Base-by-base conservation (phyloP, 2,329 filamentous ascomycete species). In the Westerdykella ornata region DNA sequence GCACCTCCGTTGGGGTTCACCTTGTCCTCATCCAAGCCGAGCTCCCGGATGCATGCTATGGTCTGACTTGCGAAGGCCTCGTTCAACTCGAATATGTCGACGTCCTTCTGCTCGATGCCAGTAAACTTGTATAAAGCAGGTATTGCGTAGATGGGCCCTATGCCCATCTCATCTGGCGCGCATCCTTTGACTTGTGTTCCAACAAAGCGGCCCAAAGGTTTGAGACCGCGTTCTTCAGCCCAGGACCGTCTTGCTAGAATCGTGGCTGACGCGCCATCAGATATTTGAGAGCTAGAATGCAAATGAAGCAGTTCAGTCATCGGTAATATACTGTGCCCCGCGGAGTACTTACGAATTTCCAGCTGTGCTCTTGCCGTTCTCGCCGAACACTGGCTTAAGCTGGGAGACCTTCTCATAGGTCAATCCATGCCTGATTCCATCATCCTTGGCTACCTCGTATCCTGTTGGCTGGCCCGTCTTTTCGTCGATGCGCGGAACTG, bases 41-140 rank as follows among this genome's bases (percentile, higher is more conserved):
- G 76, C 56, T 57, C 65, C 30, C 71, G 65, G 38, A 85, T 74
- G 70, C 88, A 94, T 75, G 95, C 96, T 31, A 96, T 86, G 1
- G 87, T 88, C 88, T 97, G 96, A 45, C 85, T 92, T 26, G 89
- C 90, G 59, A 97, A 97, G 1, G 92, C 90, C 75, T 97, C 90
- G 71, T 97, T 97, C 61, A 98, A 70, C 76, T 97, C 90, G 53
- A 90, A 74, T 36, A 97, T 77, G 61, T 97, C 92, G 46, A 92
- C 78, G 57, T 97, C 90, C 44, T 82, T 78, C 41, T 94, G 74
- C 26, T 76, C 79, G 46, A 97, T 69, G 65, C 82, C 80, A 72
- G 82, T 80, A 70, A 90, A 84, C 60, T 72, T 70, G 37, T 96
- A 78, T 35, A 97, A 78, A 76, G 96, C 96, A 47, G 78, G 78